phyloP scores from a whole-genome alignment of 2,329 filamentous ascomycete species.

The Aspergillus piperis region DNA sequence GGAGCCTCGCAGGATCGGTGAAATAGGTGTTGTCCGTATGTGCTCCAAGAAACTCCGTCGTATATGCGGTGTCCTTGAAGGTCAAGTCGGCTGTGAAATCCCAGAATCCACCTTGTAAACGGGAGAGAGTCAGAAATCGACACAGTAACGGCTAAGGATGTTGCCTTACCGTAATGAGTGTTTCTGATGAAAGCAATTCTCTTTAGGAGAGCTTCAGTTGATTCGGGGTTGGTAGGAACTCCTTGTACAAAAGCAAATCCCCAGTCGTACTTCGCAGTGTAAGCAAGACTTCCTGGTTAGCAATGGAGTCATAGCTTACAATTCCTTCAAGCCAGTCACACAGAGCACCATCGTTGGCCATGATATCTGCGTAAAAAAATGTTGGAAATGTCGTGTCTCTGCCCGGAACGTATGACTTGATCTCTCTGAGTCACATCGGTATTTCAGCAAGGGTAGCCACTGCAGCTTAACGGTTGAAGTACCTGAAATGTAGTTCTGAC shows the following conservation, averaged over 20 bases:
- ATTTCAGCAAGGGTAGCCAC: background rate
- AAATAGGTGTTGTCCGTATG: conserved; percentile 98
- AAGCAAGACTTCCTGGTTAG: conserved; percentile 6
- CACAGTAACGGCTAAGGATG: background rate
- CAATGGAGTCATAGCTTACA: conserved; percentile 26
- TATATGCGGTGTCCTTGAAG: conserved; percentile 89
- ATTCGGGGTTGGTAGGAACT: conserved; percentile 67
- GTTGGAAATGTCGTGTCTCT: conserved; percentile 55
- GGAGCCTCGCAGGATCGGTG: conserved; percentile 84
- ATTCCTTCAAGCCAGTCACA: conserved; percentile 66
- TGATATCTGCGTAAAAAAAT: conserved; percentile 63
- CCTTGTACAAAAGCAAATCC: conserved; percentile 78
- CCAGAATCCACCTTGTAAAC: conserved; percentile 62
- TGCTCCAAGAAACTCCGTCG: conserved; percentile 74
- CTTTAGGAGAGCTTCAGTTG: conserved; percentile 73
- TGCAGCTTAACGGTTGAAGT: background rate
- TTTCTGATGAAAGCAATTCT: conserved; percentile 82
- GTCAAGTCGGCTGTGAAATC: conserved; percentile 90
- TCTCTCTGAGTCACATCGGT: conserved; percentile 25
- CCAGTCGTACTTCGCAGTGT: conserved; percentile 56
- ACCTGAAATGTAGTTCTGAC: conserved; percentile 23
- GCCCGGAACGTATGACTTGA: conserved; percentile 41
- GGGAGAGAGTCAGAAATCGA: background rate
- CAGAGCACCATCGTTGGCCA: conserved; percentile 59
- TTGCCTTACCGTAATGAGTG: conserved; percentile 80